A percentile compares a stretch with the other conserved stretches of the same genome.
Evolutionary conservation across 768 basidiomycete species (phyloP).

Genomic region (Neoboletus subvelutipes): DNA sequence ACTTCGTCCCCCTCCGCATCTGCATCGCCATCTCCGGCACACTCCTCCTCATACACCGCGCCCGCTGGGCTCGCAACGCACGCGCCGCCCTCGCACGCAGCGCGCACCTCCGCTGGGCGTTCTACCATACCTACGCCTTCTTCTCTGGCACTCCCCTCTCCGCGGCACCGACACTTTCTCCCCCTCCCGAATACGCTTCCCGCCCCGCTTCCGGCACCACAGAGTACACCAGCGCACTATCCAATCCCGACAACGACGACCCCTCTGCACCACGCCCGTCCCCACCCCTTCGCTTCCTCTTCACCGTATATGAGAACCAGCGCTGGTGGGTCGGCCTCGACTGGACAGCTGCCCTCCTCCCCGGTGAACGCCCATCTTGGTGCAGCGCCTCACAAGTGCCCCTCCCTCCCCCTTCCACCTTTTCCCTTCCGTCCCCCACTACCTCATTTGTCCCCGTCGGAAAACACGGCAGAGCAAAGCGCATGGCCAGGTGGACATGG

Average conservation of each 20-base stretch:
- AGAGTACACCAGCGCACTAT: slow-evolving; percentile 17
- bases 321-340: slow-evolving; percentile 98
- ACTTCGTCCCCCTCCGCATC: slow-evolving; percentile 60
- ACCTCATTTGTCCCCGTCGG: slow-evolving; percentile 54
- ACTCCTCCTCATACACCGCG: slow-evolving; percentile 57
- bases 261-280: slow-evolving; percentile 22
- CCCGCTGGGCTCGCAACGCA: slow-evolving; percentile 63
- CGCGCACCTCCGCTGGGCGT: slow-evolving; percentile 64
- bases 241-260: slow-evolving; percentile 13
- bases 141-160: slow-evolving; percentile 58
- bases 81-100: slow-evolving; percentile 58
- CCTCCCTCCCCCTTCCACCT: slow-evolving; percentile 67
- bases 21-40: slow-evolving; percentile 61
- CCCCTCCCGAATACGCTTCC: slow-evolving; percentile 28
- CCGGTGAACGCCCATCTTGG: slow-evolving; percentile 90
- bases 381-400: slow-evolving; percentile 56
- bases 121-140: slow-evolving; percentile 50
- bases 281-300: slow-evolving; percentile 65
- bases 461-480: slow-evolving; percentile 53
- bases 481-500: slow-evolving; percentile 85
- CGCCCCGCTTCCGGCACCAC: slow-evolving; percentile 24
- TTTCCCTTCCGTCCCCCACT: slow-evolving; percentile 64
- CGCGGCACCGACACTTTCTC: slow-evolving; percentile 33
- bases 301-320: slow-evolving; percentile 92
- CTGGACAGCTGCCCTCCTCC: slow-evolving; percentile 91